Conservation (phyloP, 805 yeast genomes). For the Komagataella kurtzmanii region DNA sequence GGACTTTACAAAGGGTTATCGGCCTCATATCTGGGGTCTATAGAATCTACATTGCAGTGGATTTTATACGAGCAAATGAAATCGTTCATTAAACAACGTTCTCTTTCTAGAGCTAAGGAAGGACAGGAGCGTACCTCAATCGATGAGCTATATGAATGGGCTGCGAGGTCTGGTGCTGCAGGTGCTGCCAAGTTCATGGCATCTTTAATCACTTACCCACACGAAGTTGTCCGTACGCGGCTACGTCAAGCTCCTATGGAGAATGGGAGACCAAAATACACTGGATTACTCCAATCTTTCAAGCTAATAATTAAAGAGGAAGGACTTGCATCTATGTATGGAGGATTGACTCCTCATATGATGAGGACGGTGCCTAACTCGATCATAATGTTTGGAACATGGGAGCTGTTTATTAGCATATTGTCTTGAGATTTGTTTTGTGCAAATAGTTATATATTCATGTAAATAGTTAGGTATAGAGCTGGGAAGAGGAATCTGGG, state of each 20-base stretch:
- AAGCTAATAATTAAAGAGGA: constrained; percentile 79
- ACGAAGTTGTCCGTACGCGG: constrained; percentile 92
- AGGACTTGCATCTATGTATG: constrained; percentile 87
- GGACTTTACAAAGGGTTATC: constrained; percentile 86
- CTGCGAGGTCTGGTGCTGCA: constrained; percentile 93
- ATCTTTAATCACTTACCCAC: constrained; percentile 88
- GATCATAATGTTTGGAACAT: constrained; percentile 97
- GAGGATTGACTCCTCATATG: constrained; percentile 94
- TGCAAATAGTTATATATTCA: not conserved
- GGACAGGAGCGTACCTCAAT: constrained; percentile 29
- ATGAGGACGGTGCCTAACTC: constrained; percentile 96
- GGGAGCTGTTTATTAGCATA: constrained; percentile 74
- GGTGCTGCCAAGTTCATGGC: constrained; percentile 94
- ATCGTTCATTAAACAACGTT: constrained; percentile 39
- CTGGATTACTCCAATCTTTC: constrained; percentile 83
- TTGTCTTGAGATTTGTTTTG: constrained; percentile 20
- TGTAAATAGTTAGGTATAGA: not conserved
- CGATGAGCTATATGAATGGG: constrained; percentile 77
- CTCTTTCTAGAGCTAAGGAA: constrained; percentile 18
- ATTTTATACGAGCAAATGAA: constrained; percentile 94
- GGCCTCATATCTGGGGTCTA: constrained; percentile 89
- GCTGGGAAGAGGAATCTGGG: not conserved
- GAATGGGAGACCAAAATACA: constrained; percentile 74
- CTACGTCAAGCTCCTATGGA: constrained; percentile 86
- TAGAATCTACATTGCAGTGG: constrained; percentile 93